Evolutionary conservation across 108 stramenopile genomes (phyloP).

Genomic region (Cylindrotheca fusiformis): DNA sequence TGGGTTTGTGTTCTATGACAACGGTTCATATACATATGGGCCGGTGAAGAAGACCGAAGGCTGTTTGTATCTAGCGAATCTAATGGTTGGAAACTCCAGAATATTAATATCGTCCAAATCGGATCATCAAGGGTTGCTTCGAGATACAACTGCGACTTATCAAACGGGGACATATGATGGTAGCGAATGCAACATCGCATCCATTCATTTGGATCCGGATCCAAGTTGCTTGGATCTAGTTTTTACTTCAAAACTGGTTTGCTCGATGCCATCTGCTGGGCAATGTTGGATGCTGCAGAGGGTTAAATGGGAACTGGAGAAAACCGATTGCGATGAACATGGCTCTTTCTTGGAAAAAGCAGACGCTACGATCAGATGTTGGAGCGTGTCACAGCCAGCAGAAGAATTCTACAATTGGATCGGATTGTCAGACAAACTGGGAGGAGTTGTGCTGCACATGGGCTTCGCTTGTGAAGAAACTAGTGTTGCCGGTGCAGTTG

Average conservation of each 20-base stretch:
- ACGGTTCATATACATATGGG: slow-evolving; percentile 52
- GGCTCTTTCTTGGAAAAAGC: not conserved
- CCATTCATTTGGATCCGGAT: slow-evolving; percentile 1
- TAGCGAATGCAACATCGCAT: not conserved
- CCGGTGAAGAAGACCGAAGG: slow-evolving; percentile 21
- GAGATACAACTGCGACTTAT: not conserved
- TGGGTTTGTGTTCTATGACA: slow-evolving; percentile 61
- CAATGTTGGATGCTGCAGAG: slow-evolving; percentile 55
- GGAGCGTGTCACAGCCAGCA: not conserved
- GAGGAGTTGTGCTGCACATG: not conserved
- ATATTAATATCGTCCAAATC: slow-evolving; percentile 3
- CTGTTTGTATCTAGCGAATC: slow-evolving; percentile 1
- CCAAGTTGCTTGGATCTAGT: not conserved
- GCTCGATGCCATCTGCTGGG: slow-evolving; percentile 33
- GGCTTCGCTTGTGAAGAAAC: not conserved
- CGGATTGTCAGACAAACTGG: not conserved
- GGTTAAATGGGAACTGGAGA: slow-evolving; percentile 46
- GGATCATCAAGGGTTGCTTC: too few relatives aligned
- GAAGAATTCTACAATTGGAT: slow-evolving; percentile 4
- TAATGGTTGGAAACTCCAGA: slow-evolving; percentile 1
- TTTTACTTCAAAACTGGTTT: slow-evolving; percentile 14
- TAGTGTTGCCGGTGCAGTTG: not conserved
- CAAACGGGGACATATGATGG: not conserved
- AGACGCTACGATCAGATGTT: not conserved
- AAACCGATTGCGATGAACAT: not conserved